Base-by-base conservation (phyloP, 441 rosid species). In the Theobroma grandiflorum region DNA sequence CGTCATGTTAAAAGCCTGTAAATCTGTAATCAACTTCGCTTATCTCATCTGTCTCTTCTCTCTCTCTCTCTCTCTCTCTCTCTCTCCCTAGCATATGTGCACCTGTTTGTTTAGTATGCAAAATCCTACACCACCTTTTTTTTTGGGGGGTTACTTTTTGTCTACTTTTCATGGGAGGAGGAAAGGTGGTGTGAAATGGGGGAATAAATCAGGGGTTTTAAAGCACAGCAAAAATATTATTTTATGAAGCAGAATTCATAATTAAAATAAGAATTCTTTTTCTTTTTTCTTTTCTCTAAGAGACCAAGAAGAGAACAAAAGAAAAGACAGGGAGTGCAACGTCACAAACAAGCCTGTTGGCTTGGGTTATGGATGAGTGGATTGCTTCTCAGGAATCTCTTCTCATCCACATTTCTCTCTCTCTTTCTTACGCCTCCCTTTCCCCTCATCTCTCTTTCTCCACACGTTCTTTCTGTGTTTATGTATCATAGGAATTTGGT, bases 261-360 rank as follows among this genome's bases (percentile, higher is more conserved):
- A 77, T 43, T 63, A 12, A 79, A 78, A 47, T 61, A 53, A 66
- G 35, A 74, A 20, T 33, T 74, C 20, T 77, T 74, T 74, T 22
- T 2, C 4, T 3, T 40, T 9, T 10, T 26, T 1, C 3, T 61
- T 31, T 40, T 42, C 31, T 4, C 6, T 37, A n/a, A 42, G 33
- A 68, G 79, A 72, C 80, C 50, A 49, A 86, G 76, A 74, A 86
- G 86, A 84, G 75, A 81, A 85, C 85, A 80, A 79, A 74, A 80
- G 87, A 87, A 86, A 86, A 84, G 90, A 89, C 90, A 88, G 89
- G 83, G 84, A 90, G 87, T 81, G 88, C 86, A 82, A 86, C 83
- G 82, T 87, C 91, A 87, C 81, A 82, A 11, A 61, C 57, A 61
- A 75, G 52, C 78, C 72, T 82, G 79, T 57, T 80, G 75, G 79